Evolutionary conservation across 192 early-diverging fungal species (phyloP).

Genomic region (Ambispora gerdemannii): DNA sequence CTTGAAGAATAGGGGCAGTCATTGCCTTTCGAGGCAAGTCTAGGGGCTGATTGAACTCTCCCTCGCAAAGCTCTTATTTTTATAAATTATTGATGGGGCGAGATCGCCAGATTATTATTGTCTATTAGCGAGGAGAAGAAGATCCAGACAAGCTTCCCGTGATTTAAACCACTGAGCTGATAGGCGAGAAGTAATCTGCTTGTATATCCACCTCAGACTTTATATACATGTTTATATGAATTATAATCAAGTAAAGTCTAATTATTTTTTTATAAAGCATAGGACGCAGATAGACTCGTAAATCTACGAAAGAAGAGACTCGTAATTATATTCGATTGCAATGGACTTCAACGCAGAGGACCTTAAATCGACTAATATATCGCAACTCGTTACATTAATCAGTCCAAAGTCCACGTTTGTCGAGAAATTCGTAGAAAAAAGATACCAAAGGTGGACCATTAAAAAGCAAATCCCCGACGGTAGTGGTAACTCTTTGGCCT

Average conservation of each 20-base stretch:
- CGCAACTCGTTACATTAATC: background rate
- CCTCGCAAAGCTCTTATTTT: no score
- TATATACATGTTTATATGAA: no score
- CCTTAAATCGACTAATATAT: background rate
- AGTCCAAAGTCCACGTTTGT: background rate
- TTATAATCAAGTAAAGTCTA: background rate
- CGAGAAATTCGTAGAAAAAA: background rate
- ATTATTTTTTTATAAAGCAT: slow-evolving; percentile 11
- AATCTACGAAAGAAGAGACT: slow-evolving; percentile 2
- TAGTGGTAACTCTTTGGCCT: no score
- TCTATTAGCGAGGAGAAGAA: no score
- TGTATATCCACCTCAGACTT: no score
- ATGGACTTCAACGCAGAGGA: background rate
- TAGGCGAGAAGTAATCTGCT: no score
- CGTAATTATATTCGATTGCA: slow-evolving; percentile 6
- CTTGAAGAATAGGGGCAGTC: no score
- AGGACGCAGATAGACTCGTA: background rate
- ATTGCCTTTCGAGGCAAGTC: no score
- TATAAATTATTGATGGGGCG: no score
- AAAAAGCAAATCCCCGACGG: background rate
- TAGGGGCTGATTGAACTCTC: no score
- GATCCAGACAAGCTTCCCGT: no score
- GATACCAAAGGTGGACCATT: background rate
- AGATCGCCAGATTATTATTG: no score
- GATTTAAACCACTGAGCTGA: slow-evolving; percentile 1